These are phyloP conservation scores for Alternaria brassicae DNA, from an alignment of 2,329 filamentous ascomycete species.

Conservation along the genomic window DNA sequence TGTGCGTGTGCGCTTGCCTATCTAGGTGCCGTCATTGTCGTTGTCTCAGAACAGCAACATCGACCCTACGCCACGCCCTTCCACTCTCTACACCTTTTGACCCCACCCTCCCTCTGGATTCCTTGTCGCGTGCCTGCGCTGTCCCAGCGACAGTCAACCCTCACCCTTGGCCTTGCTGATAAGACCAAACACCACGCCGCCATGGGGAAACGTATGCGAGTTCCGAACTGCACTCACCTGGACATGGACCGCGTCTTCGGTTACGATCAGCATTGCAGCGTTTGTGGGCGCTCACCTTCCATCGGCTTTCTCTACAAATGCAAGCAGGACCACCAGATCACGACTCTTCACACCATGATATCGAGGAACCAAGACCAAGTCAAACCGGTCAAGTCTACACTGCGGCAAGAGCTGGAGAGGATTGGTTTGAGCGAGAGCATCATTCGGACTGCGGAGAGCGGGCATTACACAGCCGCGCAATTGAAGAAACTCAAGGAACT, in stretches of 20 bases:
- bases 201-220: constrained; percentile 29
- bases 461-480: constrained; percentile 43
- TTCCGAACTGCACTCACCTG: constrained; percentile 68
- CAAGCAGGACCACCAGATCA: constrained; percentile 61
- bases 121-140: background rate
- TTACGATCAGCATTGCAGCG: constrained; percentile 60
- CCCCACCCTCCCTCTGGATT: background rate
- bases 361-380: background rate
- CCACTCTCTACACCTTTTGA: constrained; percentile 4
- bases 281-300: constrained; percentile 63
- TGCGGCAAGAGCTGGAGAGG: constrained; percentile 38
- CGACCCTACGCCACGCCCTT: background rate
- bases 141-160: background rate
- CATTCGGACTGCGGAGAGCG: constrained; percentile 44
- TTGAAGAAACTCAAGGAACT: constrained; percentile 40
- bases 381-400: constrained; percentile 17
- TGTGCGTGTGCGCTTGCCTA: constrained; percentile 1
- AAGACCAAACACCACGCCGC: constrained; percentile 23
- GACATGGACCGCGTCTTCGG: constrained; percentile 71
- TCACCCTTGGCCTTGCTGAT: constrained; percentile 16
- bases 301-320: constrained; percentile 79
- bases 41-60: background rate
- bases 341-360: constrained; percentile 16
- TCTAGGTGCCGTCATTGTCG: background rate
- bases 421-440: constrained; percentile 45